A percentile compares a stretch with the other conserved stretches of the same genome.
Conservation (phyloP, 129 eudicot genomes). For the Gnaphalium uliginosum region DNA sequence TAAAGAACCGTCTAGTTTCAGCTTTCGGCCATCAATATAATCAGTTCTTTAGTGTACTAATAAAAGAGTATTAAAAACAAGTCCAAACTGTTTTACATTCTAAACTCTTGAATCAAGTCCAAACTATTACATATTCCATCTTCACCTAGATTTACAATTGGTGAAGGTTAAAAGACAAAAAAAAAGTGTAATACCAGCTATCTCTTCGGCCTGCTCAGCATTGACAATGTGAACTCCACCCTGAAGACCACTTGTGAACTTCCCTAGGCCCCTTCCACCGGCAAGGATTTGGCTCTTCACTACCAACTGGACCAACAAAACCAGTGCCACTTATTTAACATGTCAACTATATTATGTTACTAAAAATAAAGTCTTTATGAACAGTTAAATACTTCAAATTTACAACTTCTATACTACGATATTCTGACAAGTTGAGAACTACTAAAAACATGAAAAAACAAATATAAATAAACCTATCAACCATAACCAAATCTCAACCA, state of each 20-base stretch:
- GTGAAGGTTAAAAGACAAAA: neutral
- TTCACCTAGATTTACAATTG: neutral
- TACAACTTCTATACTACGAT: neutral
- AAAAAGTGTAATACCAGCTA: slow-evolving; percentile 53
- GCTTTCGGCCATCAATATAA: neutral
- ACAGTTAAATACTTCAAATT: neutral
- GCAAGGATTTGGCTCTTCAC: slow-evolving; percentile 96
- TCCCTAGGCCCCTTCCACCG: slow-evolving; percentile 99
- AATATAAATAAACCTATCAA: neutral
- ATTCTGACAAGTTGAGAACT: neutral
- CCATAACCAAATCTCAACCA: slow-evolving; percentile 10
- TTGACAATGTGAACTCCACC: slow-evolving; percentile 98
- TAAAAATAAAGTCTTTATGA: neutral
- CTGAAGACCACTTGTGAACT: slow-evolving; percentile 82
- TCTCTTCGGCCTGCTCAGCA: slow-evolving; percentile 76
- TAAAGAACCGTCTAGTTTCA: neutral
- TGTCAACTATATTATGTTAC: neutral
- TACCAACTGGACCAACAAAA: slow-evolving; percentile 64
- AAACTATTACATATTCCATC: neutral
- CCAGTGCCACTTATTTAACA: neutral
- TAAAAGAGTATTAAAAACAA: neutral
- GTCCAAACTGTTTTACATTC: neutral
- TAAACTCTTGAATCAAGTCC: too few relatives aligned
- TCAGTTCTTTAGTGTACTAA: neutral
- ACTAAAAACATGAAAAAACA: neutral